Base-by-base conservation (phyloP, 345 rosid species). In the Heritiera fomes region DNA sequence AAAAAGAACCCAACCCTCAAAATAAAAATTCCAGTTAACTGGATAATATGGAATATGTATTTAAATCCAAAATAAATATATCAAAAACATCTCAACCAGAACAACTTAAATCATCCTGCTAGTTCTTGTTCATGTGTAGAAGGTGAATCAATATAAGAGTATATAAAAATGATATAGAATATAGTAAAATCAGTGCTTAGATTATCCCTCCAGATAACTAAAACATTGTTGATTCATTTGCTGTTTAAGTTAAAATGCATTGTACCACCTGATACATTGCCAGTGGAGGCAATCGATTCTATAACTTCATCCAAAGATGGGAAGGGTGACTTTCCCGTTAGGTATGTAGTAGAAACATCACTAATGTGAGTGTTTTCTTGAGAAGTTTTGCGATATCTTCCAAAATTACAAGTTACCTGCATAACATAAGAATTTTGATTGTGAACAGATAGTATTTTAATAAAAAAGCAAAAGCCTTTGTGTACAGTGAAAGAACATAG, bases 281-380 rank as follows among this genome's bases (percentile, higher is more conserved):
- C 95, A 46, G 64, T 79, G 73, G 98, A 87, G 38, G 95, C 95
- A 64, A 91, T 83, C 20, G 90, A 90, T 82, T 88, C 94, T 74
- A 96, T 78, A 83, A 94, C 94, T 75, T 87, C 85, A 87, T 96
- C 99, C 87, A 96, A 80, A 52, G 73, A 82, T 8, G 94, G 97
- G 84, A 92, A 94, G 10, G 95, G 99, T 32, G 99, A 92, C 83
- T 90, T 92, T 38, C 94, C 92, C 80, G 61, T 85, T 4, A 77
- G 77, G 80, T 80, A 90, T 4, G 92, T 76, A 7, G 81, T 76
- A 56, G 98, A 80, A 69, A 85, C 72, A 72, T 84, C 89, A 75
- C 71, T 85, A 80, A 85, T 30, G 76, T 79, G 71, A 76, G 85
- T 67, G 83, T 81, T 84, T 76, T 70, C 87, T 83, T 68, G 89